A percentile compares a stretch with the other conserved stretches of the same genome.
Conservation (phyloP, 129 eudicot species). For the Centella asiatica region DNA sequence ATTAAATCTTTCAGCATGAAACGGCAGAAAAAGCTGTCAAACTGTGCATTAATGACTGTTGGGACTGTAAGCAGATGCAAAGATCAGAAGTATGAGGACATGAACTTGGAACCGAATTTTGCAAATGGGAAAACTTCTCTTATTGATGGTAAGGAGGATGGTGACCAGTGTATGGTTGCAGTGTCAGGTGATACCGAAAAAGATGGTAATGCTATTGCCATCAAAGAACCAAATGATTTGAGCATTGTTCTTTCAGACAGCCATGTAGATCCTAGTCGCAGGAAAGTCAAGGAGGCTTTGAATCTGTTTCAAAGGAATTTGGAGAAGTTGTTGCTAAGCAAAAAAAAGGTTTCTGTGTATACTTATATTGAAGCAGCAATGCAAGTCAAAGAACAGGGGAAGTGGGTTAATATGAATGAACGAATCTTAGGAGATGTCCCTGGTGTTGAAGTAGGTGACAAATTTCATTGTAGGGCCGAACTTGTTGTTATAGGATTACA, state of each 20-base stretch:
- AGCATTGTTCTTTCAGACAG: neutral
- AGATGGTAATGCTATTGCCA: conserved; percentile 5
- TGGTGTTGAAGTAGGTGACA: conserved; percentile 47
- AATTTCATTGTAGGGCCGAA: conserved; percentile 33
- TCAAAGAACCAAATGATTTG: neutral
- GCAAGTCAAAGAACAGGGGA: conserved; percentile 17
- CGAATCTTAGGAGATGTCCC: conserved; percentile 28
- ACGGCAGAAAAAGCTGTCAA: neutral
- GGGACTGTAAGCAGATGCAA: neutral
- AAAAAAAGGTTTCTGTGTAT: conserved; percentile 3
- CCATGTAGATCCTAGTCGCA: conserved; percentile 10
- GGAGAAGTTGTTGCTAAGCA: conserved; percentile 1
- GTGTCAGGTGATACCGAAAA: neutral
- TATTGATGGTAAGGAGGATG: neutral
- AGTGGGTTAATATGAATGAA: conserved; percentile 18
- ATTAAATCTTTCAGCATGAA: neutral
- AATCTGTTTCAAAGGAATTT: conserved; percentile 20
- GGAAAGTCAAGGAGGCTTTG: conserved; percentile 30
- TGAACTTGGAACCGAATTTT: neutral
- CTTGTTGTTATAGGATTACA: conserved; percentile 51
- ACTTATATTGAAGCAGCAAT: conserved; percentile 17
- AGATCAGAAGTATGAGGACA: no score
- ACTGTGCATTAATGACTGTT: neutral
- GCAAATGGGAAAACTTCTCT: conserved; percentile 8
- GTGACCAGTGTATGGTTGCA: neutral